Conservation (phyloP, 129 eudicot genomes). For the Apium graveolens region DNA sequence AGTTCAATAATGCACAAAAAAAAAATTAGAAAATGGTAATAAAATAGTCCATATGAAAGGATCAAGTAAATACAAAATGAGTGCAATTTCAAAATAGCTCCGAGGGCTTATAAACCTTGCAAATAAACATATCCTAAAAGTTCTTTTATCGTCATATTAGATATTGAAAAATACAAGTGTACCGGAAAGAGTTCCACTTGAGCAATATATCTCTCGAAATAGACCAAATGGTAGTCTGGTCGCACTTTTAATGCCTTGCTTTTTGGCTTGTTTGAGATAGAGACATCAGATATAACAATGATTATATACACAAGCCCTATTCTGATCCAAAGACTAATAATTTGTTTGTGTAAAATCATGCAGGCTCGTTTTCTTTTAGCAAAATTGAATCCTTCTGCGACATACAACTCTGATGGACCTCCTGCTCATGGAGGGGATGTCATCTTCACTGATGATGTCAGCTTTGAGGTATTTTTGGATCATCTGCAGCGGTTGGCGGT, state of each 20-base stretch:
- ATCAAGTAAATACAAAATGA: not conserved
- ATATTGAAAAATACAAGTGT: not conserved
- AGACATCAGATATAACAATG: not conserved
- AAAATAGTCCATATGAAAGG: not conserved
- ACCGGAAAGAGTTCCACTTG: not conserved
- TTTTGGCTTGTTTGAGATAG: not conserved
- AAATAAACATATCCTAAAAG: not conserved
- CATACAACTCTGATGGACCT: slow-evolving; percentile 78
- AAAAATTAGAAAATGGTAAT: not conserved
- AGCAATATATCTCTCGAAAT: not conserved
- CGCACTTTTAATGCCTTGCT: not conserved
- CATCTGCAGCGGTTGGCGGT: slow-evolving; percentile 96
- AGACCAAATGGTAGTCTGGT: not conserved
- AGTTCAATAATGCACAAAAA: not conserved
- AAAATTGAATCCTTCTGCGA: slow-evolving; percentile 90
- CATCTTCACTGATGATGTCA: slow-evolving; percentile 92
- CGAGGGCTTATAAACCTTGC: not conserved
- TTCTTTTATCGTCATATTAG: not conserved
- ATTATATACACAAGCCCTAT: not conserved
- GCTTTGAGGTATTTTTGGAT: slow-evolving; percentile 88
- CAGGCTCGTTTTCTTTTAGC: slow-evolving; percentile 99
- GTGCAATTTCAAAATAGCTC: not conserved
- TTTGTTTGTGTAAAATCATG: slow-evolving; percentile 11
- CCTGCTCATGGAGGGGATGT: slow-evolving; percentile 77
- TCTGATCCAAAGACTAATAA: not conserved